A percentile compares a stretch with the other conserved stretches of the same genome.
These are phyloP conservation scores for Phanerochaete carnosa DNA, from an alignment of 768 basidiomycete genomes.

Conservation along the genomic window DNA sequence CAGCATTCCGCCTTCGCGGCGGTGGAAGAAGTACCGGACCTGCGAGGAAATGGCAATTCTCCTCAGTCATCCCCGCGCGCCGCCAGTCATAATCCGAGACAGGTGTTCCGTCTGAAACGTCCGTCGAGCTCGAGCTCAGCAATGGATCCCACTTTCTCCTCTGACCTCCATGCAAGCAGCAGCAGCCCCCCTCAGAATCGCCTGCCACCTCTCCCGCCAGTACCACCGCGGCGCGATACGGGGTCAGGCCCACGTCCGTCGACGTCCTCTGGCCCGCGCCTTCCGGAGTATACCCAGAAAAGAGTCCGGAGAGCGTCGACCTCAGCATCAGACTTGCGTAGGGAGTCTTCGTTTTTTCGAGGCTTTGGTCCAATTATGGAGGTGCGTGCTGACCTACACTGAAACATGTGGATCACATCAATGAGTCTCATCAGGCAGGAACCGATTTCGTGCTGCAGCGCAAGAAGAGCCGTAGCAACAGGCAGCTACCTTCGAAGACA, in stretches of 20 bases:
- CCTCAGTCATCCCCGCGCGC: constrained; percentile 10
- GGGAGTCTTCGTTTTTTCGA: background rate
- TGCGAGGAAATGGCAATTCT: background rate
- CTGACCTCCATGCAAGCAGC: background rate
- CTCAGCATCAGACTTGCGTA: background rate
- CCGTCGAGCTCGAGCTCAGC: constrained; percentile 16
- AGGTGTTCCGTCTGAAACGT: constrained; percentile 17
- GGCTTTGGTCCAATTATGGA: background rate
- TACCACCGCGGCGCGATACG: constrained; percentile 16
- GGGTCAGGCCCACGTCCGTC: constrained; percentile 4
- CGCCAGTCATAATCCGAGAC: background rate
- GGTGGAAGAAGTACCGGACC: background rate
- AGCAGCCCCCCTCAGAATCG: background rate
- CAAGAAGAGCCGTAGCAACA: constrained; percentile 8
- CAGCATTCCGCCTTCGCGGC: constrained; percentile 1
- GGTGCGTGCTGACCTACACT: background rate
- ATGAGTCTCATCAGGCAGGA: background rate
- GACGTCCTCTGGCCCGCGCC: constrained; percentile 4
- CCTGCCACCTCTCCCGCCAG: constrained; percentile 6
- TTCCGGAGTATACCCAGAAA: background rate
- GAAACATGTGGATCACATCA: background rate
- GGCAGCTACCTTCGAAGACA: background rate
- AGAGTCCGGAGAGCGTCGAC: background rate
- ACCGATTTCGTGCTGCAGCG: constrained; percentile 8
- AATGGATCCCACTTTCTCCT: background rate